A percentile compares a stretch with the other conserved stretches of the same genome.
Conservation (phyloP, 306 rosid genomes). For the Citrullus amarus region DNA sequence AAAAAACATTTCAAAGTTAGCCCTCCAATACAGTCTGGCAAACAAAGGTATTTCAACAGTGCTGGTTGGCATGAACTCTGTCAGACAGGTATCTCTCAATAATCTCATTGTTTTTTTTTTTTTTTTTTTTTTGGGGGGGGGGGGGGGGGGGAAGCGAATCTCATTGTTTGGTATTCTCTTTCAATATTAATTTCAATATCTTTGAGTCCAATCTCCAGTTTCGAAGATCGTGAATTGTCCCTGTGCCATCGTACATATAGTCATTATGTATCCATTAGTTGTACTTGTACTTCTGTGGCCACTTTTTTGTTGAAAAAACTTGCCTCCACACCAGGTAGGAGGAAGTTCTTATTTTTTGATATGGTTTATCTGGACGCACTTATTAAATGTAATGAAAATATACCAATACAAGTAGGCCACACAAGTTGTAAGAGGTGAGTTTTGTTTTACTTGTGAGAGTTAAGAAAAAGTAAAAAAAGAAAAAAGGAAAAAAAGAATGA, state of each 20-base stretch:
- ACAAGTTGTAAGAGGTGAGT: neutral
- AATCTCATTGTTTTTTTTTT: no score
- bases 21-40: slow-evolving; percentile 86
- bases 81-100: slow-evolving; percentile 47
- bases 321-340: neutral
- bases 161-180: neutral
- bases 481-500: no score
- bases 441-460: neutral
- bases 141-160: neutral
- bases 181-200: neutral
- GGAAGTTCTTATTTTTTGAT: no score
- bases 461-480: no score
- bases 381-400: neutral
- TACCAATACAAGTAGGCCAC: neutral
- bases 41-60: slow-evolving; percentile 79
- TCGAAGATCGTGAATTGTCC: neutral
- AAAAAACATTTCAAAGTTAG: slow-evolving; percentile 73
- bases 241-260: neutral
- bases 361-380: neutral
- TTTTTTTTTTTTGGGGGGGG: no score
- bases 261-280: neutral
- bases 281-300: neutral
- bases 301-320: neutral
- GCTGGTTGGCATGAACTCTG: slow-evolving; percentile 81
- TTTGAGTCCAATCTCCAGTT: neutral